Percentiles rank a stretch among this genome's conserved stretches.
Conservation (phyloP, 257 asterid genomes). For the Nyctanthes arbortristis region DNA sequence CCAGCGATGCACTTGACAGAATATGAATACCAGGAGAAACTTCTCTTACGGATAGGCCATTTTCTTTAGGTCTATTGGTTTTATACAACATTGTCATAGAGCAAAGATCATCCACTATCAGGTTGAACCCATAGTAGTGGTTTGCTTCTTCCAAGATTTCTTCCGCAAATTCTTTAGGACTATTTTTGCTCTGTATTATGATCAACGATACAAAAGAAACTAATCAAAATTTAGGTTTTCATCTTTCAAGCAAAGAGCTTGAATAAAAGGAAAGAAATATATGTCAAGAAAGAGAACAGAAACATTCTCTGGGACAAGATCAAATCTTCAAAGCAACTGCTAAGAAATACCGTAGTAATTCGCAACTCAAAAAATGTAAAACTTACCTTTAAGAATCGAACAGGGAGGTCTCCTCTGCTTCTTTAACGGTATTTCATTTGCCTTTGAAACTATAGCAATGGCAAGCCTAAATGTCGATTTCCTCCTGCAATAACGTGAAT, state of each 20-base stretch:
- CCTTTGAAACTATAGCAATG: too few relatives aligned
- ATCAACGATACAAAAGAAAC: background rate
- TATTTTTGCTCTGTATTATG: slow-evolving; percentile 49
- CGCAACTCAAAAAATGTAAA: background rate
- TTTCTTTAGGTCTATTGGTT: slow-evolving; percentile 64
- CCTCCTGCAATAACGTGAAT: too few relatives aligned
- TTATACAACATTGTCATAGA: slow-evolving; percentile 73
- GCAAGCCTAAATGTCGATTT: too few relatives aligned
- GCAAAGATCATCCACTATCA: slow-evolving; percentile 67
- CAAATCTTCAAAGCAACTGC: background rate
- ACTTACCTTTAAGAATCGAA: slow-evolving; percentile 65
- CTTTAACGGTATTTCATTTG: too few relatives aligned
- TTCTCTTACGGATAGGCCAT: slow-evolving; percentile 33
- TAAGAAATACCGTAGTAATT: background rate
- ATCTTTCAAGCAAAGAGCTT: background rate
- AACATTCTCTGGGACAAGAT: too few relatives aligned
- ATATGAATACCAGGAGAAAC: slow-evolving; percentile 90
- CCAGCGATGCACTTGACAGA: slow-evolving; percentile 71
- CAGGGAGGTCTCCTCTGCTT: slow-evolving; percentile 79
- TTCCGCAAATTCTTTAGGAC: slow-evolving; percentile 64
- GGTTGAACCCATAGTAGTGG: slow-evolving; percentile 66
- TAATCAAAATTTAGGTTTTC: background rate
- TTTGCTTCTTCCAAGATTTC: slow-evolving; percentile 54
- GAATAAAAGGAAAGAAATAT: background rate
- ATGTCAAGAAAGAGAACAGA: background rate